phyloP scores from a whole-genome alignment of 2,329 filamentous ascomycete species.

The Cladosporium sp. region DNA sequence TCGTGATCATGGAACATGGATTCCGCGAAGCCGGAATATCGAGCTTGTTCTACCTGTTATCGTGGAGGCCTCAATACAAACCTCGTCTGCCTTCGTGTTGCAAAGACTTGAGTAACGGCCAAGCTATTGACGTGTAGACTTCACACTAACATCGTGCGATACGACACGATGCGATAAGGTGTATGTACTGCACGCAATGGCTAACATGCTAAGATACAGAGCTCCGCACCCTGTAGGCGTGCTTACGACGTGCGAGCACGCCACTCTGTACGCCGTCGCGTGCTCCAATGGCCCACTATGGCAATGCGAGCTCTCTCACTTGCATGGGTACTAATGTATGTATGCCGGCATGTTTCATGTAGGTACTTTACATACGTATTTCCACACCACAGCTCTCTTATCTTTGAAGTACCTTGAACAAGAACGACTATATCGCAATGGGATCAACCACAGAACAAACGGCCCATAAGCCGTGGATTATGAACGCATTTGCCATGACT shows the following conservation, averaged over 20 bases:
- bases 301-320: not conserved
- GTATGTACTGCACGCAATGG: not conserved
- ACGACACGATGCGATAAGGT: not conserved
- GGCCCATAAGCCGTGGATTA: conserved; percentile 36
- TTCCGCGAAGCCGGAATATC: no score
- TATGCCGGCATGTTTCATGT: not conserved
- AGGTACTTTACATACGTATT: no score
- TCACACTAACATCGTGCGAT: not conserved
- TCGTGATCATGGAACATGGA: no score
- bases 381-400: no score
- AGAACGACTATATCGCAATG: not conserved
- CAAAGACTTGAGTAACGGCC: no score
- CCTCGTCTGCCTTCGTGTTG: no score
- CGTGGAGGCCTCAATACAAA: no score
- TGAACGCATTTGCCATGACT: conserved; percentile 48
- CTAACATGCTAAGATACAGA: not conserved
- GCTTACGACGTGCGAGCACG: conserved; percentile 11
- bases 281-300: not conserved
- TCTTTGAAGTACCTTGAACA: no score
- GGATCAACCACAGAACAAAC: not conserved
- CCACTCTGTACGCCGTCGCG: not conserved
- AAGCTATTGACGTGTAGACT: not conserved
- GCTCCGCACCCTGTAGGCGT: not conserved
- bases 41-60: no score
- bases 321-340: not conserved